These are phyloP conservation scores for Xanthoparmelia taractica DNA, from an alignment of 495 filamentous ascomycete species.

Conservation along the genomic window DNA sequence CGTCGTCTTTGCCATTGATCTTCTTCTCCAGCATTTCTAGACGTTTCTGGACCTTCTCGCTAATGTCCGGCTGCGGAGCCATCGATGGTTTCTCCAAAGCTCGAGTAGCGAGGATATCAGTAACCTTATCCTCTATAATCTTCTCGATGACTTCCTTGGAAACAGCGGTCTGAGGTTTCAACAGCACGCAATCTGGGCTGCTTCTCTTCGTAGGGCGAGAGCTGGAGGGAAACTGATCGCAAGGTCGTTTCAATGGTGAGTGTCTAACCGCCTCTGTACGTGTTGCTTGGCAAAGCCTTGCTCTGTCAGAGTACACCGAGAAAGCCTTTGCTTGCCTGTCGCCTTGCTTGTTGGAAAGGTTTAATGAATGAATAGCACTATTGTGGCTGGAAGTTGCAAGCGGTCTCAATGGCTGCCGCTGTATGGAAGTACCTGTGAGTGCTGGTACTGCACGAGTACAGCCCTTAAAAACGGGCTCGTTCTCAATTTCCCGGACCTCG, in stretches of 20 bases:
- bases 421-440: slow-evolving; percentile 39
- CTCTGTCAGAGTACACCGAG: slow-evolving; percentile 69
- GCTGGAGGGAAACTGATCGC: slow-evolving; percentile 18
- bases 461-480: slow-evolving; percentile 77
- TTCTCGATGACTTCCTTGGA: slow-evolving; percentile 79
- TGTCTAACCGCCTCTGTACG: slow-evolving; percentile 33
- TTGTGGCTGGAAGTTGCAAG: slow-evolving; percentile 53
- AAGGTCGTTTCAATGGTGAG: slow-evolving; percentile 32
- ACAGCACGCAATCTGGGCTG: slow-evolving; percentile 8
- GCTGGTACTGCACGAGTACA: slow-evolving; percentile 49
- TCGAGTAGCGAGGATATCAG: slow-evolving; percentile 68
- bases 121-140: slow-evolving; percentile 83
- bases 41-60: slow-evolving; percentile 68
- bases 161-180: slow-evolving; percentile 34
- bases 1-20: slow-evolving; percentile 68
- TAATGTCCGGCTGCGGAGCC: slow-evolving; percentile 51
- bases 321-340: slow-evolving; percentile 80
- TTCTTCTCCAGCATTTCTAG: slow-evolving; percentile 78
- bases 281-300: slow-evolving; percentile 33
- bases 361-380: slow-evolving; percentile 29
- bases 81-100: slow-evolving; percentile 43
- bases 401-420: slow-evolving; percentile 70
- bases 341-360: slow-evolving; percentile 43
- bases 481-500: slow-evolving; percentile 88
- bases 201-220: slow-evolving; percentile 38